Evolutionary conservation across 495 filamentous ascomycete species (phyloP), one percentile per base, ranked within the genome.

Genomic region (Filosporella fistucella): DNA sequence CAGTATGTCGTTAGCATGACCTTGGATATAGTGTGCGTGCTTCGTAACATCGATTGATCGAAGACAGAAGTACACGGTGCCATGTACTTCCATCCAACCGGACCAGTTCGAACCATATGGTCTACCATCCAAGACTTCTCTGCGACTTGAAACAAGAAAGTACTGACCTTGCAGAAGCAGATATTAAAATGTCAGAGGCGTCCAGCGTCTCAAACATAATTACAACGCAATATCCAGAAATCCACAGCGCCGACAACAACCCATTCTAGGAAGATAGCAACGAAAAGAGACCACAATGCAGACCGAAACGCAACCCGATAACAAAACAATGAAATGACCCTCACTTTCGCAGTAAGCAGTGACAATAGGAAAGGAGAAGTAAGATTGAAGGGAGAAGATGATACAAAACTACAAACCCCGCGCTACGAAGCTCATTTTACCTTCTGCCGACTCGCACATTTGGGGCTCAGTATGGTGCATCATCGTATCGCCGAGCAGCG

Each of bases 191-290:
- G 29, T 47, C 13, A 47, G 52, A 52, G 49, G 42, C 56, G 52
- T 17, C 56, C 52, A 49, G 52, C 52, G 56, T 55, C 56, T 39
- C 52, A 51, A 45, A 44, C 51, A 58, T 54, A 45, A 46, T 54
- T 51, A 52, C 37, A 24, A 54, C 18, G 42, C 42, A 45, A 23
- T 0, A 39, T 38, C 37, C 37, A 30, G 17, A 43, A 43, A 44
- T 17, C 4, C 12, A 17, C 16, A 41, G 41, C 21, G n/a, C 29
- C 25, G 17, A 33, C 42, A 39, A 51, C 26, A 28, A 51, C 16
- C 34, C 46, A 55, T 50, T 45, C 46, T 51, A 56, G n/a, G 25
- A 16, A 44, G 13, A 47, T 29, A 9, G n/a, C 29, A 43, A 28
- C 12, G n/a, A 12, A 43, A 17, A 21, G 9, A n/a, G 14, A 43